phyloP scores from a whole-genome alignment of 257 asterid species.

The Ehretia macrophylla region DNA sequence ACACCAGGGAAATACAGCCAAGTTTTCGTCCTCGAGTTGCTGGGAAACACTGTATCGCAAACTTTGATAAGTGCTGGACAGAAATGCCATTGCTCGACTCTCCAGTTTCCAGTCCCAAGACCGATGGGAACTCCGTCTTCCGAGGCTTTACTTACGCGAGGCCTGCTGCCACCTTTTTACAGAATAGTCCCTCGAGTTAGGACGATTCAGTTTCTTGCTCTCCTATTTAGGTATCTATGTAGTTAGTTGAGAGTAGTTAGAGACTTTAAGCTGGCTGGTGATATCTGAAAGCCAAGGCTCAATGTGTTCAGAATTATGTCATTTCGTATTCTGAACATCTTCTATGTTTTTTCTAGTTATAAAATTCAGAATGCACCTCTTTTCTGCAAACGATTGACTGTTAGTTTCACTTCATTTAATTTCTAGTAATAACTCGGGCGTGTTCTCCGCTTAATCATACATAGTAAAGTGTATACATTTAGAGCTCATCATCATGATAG shows the following conservation, averaged over 20 bases:
- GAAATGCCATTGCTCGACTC: conserved; percentile 55
- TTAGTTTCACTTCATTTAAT: no score
- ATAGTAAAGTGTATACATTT: neutral
- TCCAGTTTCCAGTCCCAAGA: conserved; percentile 52
- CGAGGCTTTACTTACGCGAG: conserved; percentile 45
- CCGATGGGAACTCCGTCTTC: conserved; percentile 29
- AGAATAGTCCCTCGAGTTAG: conserved; percentile 24
- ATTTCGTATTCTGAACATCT: neutral
- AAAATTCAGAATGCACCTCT: no score
- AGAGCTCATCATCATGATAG: conserved; percentile 59
- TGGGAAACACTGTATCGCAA: conserved; percentile 46
- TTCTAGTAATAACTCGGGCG: no score
- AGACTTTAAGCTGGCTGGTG: neutral
- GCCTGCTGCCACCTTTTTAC: conserved; percentile 49
- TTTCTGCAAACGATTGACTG: no score
- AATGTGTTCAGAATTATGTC: neutral
- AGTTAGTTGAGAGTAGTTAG: no score
- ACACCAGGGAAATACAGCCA: conserved; percentile 36
- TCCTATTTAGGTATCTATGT: neutral
- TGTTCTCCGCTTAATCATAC: no score
- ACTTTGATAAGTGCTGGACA: conserved; percentile 45
- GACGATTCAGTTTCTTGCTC: neutral
- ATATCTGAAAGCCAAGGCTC: neutral
- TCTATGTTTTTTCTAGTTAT: neutral
- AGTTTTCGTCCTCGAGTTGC: conserved; percentile 42